Conservation (phyloP, 2,329 filamentous ascomycete genomes). For the Botryotinia calthae region DNA sequence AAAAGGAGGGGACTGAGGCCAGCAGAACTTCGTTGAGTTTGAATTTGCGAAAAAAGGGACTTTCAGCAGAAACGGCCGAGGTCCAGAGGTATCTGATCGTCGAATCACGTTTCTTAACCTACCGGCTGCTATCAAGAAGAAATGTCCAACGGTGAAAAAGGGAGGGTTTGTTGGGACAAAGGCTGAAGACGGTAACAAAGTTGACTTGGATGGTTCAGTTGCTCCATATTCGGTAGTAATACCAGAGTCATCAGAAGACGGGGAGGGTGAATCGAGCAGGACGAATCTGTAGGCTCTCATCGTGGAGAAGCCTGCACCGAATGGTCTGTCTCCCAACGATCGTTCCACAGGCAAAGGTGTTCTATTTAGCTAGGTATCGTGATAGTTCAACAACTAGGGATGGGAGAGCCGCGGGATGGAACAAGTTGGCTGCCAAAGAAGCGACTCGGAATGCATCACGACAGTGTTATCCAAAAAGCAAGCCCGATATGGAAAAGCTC, state of each 20-base stretch:
- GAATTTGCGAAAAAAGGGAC: too few species aligned
- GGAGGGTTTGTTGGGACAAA: background rate
- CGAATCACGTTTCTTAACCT: too few species aligned
- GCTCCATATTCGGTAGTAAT: background rate
- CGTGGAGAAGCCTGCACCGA: background rate
- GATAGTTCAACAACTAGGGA: background rate
- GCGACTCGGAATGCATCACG: rapidly evolving
- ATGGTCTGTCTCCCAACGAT: background rate
- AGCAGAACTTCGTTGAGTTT: too few species aligned
- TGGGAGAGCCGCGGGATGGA: background rate
- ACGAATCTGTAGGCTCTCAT: background rate
- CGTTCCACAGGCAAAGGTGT: background rate
- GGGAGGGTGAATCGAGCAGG: background rate
- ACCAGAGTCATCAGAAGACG: background rate
- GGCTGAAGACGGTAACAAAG: background rate
- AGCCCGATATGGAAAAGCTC: background rate
- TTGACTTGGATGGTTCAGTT: background rate
- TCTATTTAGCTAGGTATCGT: background rate
- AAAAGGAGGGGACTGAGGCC: too few species aligned
- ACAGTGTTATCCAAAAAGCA: background rate
- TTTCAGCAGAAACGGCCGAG: too few species aligned
- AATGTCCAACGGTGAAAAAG: background rate
- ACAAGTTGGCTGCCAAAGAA: background rate
- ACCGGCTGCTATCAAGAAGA: background rate
- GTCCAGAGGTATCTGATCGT: too few species aligned